Evolutionary conservation across 495 filamentous ascomycete genomes (phyloP).

Genomic region (Cudoniella acicularis): DNA sequence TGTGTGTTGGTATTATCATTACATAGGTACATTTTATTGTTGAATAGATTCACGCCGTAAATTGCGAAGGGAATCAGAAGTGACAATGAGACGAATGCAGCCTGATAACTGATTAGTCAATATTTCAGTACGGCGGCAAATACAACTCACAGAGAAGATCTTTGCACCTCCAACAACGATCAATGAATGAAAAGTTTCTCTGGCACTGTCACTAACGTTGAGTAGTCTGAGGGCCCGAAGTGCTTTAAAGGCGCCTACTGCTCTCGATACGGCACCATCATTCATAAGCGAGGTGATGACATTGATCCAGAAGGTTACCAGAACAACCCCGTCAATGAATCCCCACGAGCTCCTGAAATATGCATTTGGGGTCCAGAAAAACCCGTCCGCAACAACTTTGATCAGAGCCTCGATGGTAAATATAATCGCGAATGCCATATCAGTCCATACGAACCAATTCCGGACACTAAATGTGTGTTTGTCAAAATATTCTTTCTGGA

Average conservation of each 20-base stretch:
- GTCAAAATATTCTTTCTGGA: conserved; percentile 78
- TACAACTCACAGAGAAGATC: conserved; percentile 48
- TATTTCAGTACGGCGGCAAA: conserved; percentile 4
- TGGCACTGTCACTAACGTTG: conserved; percentile 93
- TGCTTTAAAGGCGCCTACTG: conserved; percentile 96
- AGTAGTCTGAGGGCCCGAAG: conserved; percentile 88
- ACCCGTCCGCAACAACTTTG: conserved; percentile 93
- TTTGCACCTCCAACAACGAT: conserved; percentile 92
- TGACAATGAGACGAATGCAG: conserved; percentile 90
- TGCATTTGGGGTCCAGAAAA: conserved; percentile 96
- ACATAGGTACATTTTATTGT: conserved; percentile 73
- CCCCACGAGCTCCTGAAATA: conserved; percentile 97
- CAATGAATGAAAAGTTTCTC: conserved; percentile 94
- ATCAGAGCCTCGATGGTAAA: conserved; percentile 87
- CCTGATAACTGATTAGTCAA: conserved; percentile 31
- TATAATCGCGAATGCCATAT: conserved; percentile 82
- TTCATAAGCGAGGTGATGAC: conserved; percentile 75
- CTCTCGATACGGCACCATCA: conserved; percentile 77
- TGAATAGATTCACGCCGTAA: conserved; percentile 90
- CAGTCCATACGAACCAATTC: conserved; percentile 93
- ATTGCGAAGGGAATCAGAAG: conserved; percentile 95
- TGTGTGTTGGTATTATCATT: conserved; percentile 58
- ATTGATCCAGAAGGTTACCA: conserved; percentile 94
- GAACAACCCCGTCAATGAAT: conserved; percentile 88
- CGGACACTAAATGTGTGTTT: conserved; percentile 47